A percentile compares a stretch with the other conserved stretches of the same genome.
Conservation (phyloP, 345 rosid genomes). For the Lenwebbia sp. region DNA sequence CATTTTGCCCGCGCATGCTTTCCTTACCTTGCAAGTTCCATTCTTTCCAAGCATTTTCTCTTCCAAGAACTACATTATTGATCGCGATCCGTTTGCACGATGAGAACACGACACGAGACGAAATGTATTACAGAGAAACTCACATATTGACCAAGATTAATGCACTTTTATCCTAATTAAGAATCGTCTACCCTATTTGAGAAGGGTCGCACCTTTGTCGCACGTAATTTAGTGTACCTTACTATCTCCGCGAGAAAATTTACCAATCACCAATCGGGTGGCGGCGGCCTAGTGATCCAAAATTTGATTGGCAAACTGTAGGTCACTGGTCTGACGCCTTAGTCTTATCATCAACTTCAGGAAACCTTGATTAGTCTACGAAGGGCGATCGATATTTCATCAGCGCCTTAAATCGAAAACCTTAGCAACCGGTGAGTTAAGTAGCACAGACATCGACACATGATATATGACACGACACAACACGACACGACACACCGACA, state of each 20-base stretch:
- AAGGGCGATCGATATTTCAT: background rate
- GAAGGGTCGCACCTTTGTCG: background rate
- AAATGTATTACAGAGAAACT: background rate
- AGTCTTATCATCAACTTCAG: background rate
- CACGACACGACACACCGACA: no score
- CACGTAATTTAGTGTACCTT: background rate
- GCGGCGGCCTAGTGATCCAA: background rate
- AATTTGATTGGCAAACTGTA: background rate
- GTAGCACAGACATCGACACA: no score
- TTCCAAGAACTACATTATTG: background rate
- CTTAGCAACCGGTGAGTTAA: no score
- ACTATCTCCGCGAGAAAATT: background rate
- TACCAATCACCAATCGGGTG: rapidly evolving
- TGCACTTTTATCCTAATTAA: background rate
- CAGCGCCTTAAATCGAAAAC: no score
- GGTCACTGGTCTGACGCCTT: no score
- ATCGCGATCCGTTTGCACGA: background rate
- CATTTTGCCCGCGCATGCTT: background rate
- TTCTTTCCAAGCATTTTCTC: background rate
- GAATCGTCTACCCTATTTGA: background rate
- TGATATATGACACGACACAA: no score
- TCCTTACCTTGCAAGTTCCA: background rate
- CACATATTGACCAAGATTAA: background rate
- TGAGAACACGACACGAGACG: background rate
- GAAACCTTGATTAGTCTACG: background rate